A percentile compares a stretch with the other conserved stretches of the same genome.
Conservation (phyloP, 768 basidiomycete genomes). For the Phanerochaete sordida region DNA sequence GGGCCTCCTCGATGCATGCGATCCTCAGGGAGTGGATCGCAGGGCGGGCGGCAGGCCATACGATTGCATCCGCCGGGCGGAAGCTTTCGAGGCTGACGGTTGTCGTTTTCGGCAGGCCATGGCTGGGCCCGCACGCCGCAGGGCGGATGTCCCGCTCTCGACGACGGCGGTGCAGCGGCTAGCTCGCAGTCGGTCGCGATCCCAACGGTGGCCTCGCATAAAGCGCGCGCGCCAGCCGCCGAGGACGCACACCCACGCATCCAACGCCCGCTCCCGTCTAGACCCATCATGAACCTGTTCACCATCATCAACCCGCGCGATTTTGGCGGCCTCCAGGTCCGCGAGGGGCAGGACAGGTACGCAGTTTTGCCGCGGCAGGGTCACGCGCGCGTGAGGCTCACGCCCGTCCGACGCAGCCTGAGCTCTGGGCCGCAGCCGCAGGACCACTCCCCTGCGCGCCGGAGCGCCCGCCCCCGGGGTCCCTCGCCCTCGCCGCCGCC, state of each 20-base stretch:
- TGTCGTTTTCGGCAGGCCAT: neutral
- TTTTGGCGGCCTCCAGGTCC: constrained; percentile 9
- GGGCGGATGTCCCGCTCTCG: neutral
- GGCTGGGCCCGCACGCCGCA: neutral
- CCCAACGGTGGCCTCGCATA: constrained; percentile 4
- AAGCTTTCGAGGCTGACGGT: constrained; percentile 8
- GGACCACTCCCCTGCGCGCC: neutral
- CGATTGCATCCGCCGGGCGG: constrained; percentile 13
- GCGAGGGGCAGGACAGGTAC: neutral
- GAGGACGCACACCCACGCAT: too few relatives aligned
- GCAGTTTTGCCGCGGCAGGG: neutral
- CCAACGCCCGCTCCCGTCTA: constrained; percentile 1
- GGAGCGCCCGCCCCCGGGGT: neutral
- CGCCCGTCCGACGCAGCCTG: neutral
- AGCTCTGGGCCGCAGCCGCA: neutral
- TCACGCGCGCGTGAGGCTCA: neutral
- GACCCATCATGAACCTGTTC: constrained; percentile 17
- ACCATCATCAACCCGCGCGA: constrained; percentile 23
- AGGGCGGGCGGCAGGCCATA: neutral
- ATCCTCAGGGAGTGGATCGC: neutral
- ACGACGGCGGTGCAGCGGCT: constrained; percentile 5
- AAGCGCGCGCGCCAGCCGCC: neutral
- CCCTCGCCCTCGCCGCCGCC: neutral
- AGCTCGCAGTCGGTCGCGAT: constrained; percentile 9
- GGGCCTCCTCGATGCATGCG: neutral